A percentile compares a stretch with the other conserved stretches of the same genome.
Conservation (phyloP, 148 eudicot genomes). For the Chenopodium suecicum region DNA sequence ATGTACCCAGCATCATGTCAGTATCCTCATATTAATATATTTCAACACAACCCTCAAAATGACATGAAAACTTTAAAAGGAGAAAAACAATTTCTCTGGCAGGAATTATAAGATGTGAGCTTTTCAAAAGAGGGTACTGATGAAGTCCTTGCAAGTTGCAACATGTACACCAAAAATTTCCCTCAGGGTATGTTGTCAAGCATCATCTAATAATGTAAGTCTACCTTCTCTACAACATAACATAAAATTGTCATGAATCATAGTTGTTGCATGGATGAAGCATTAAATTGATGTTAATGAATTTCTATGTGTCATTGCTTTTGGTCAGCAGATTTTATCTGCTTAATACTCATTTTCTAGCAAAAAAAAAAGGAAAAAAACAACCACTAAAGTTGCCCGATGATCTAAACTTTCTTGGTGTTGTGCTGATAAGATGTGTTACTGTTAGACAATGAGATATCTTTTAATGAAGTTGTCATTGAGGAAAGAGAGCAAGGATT, state of each 20-base stretch:
- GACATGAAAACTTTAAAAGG: neutral
- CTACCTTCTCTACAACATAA: neutral
- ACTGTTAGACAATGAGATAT: constrained; percentile 64
- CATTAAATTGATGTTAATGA: neutral
- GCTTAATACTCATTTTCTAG: too few species aligned
- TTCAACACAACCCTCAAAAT: neutral
- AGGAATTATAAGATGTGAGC: neutral
- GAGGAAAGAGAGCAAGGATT: constrained; percentile 83
- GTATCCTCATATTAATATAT: neutral
- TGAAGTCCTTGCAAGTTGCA: neutral
- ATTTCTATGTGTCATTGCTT: neutral
- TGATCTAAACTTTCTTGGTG: constrained; percentile 19
- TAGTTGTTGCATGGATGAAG: neutral
- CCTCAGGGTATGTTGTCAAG: neutral
- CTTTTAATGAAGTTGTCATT: constrained; percentile 68
- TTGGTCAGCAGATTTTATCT: too few species aligned
- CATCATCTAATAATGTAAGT: neutral
- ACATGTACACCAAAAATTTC: neutral
- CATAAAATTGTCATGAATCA: too few species aligned
- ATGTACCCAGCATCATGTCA: neutral
- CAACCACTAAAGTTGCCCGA: neutral
- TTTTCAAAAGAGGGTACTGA: neutral
- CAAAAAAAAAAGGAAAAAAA: neutral
- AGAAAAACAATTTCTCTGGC: neutral
- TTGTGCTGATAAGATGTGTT: constrained; percentile 64